These are phyloP conservation scores for Boletus bicolor DNA, from an alignment of 768 basidiomycete genomes.

Conservation along the genomic window DNA sequence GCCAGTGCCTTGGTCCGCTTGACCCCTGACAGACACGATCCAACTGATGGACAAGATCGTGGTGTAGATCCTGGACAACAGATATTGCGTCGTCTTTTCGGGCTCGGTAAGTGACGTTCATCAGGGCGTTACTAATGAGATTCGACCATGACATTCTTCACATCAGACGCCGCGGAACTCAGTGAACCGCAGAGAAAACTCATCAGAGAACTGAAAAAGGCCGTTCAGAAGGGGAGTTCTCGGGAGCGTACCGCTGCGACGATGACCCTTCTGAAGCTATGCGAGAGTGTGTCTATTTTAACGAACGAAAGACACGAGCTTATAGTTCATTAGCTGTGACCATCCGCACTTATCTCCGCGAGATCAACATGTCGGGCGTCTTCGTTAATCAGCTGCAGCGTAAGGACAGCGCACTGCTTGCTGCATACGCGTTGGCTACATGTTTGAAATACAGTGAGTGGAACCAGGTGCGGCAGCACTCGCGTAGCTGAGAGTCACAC, in stretches of 20 bases:
- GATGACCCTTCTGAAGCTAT: constrained; percentile 20
- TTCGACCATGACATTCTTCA: background rate
- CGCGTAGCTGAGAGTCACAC: background rate
- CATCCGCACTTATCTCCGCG: constrained; percentile 9
- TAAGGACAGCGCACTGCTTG: constrained; percentile 17
- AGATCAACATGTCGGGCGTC: constrained; percentile 3
- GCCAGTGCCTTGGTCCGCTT: constrained; percentile 13
- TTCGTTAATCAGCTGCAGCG: constrained; percentile 17
- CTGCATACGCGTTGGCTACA: constrained; percentile 18
- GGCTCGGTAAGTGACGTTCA: constrained; percentile 11
- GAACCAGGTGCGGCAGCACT: background rate
- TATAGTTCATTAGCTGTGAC: constrained; percentile 1
- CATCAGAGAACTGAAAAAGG: constrained; percentile 8
- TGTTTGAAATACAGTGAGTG: constrained; percentile 19
- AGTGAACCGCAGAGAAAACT: constrained; percentile 2
- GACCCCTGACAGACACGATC: background rate
- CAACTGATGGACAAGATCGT: background rate
- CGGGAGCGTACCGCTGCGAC: constrained; percentile 25
- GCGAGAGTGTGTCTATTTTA: constrained; percentile 12
- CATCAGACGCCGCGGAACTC: constrained; percentile 8
- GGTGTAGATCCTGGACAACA: background rate
- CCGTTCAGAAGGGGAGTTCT: background rate
- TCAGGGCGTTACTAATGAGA: background rate
- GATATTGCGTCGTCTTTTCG: constrained; percentile 13
- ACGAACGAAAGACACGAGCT: background rate